Evolutionary conservation across 768 basidiomycete genomes (phyloP).

Genomic region (Agrocybe praecox): DNA sequence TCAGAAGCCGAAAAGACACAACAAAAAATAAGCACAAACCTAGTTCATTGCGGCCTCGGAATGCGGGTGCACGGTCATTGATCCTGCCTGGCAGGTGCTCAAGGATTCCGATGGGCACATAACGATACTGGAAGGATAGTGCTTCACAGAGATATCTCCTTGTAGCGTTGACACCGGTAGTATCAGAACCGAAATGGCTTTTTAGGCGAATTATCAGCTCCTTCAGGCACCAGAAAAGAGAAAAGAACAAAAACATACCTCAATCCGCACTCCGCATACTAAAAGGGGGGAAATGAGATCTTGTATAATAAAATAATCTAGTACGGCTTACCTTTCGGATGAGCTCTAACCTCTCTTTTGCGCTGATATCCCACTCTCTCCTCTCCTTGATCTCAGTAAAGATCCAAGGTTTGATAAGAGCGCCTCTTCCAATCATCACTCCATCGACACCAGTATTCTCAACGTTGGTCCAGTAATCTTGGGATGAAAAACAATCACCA

Average conservation of each 20-base stretch:
- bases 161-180: conserved; percentile 87
- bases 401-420: conserved; percentile 95
- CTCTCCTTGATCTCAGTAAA: conserved; percentile 94
- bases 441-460: conserved; percentile 89
- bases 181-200: conserved; percentile 87
- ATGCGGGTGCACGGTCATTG: conserved; percentile 91
- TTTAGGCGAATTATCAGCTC: conserved; percentile 3
- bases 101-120: conserved; percentile 91
- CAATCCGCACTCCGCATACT: conserved; percentile 85
- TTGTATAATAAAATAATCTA: neutral
- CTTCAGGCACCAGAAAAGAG: neutral
- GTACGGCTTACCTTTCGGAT: conserved; percentile 62
- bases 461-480: conserved; percentile 78
- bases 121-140: conserved; percentile 95
- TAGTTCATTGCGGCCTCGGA: conserved; percentile 84
- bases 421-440: conserved; percentile 93
- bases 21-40: conserved; percentile 48
- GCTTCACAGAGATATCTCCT: conserved; percentile 95
- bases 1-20: neutral
- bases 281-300: neutral
- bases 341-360: conserved; percentile 79
- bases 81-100: conserved; percentile 79
- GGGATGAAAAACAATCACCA: conserved; percentile 91
- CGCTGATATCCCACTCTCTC: conserved; percentile 92
- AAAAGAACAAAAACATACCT: conserved; percentile 53